Evolutionary conservation across 345 rosid genomes (phyloP).

Genomic region (Populus alba): DNA sequence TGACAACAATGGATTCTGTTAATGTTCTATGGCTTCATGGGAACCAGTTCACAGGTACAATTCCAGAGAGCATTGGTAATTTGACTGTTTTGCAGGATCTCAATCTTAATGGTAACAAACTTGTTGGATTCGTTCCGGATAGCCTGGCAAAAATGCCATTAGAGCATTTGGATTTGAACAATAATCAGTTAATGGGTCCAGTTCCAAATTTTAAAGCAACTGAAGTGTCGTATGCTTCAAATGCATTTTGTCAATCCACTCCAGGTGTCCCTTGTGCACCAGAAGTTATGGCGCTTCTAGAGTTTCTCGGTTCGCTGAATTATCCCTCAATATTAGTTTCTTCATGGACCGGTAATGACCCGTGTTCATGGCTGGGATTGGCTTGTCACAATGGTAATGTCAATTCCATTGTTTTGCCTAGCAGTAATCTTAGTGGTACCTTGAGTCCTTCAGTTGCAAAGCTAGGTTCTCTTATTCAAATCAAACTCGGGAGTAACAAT

Average conservation of each 20-base stretch:
- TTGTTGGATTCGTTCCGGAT: slow-evolving; percentile 62
- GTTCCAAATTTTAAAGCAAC: slow-evolving; percentile 50
- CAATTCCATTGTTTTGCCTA: slow-evolving; percentile 43
- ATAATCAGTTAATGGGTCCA: slow-evolving; percentile 73
- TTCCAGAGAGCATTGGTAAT: slow-evolving; percentile 56
- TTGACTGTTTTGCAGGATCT: slow-evolving; percentile 52
- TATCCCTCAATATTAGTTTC: slow-evolving; percentile 52
- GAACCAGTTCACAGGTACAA: slow-evolving; percentile 61
- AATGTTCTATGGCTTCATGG: slow-evolving; percentile 76
- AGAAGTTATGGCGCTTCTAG: slow-evolving; percentile 60
- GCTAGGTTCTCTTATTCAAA: slow-evolving; percentile 40
- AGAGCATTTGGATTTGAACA: slow-evolving; percentile 56
- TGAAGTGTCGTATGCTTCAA: slow-evolving; percentile 36
- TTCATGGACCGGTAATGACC: slow-evolving; percentile 63
- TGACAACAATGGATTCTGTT: slow-evolving; percentile 49
- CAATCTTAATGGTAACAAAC: slow-evolving; percentile 51
- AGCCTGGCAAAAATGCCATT: slow-evolving; percentile 47
- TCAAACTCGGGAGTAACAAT: slow-evolving; percentile 47
- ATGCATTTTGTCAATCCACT: slow-evolving; percentile 50
- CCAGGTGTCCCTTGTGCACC: slow-evolving; percentile 50
- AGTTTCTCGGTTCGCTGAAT: slow-evolving; percentile 54
- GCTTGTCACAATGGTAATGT: slow-evolving; percentile 31
- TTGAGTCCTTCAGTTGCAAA: slow-evolving; percentile 61
- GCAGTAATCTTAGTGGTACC: slow-evolving; percentile 51
- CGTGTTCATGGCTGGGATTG: slow-evolving; percentile 69